Evolutionary conservation across 2,329 filamentous ascomycete species (phyloP), one percentile per base, ranked within the genome.

Genomic region (Colletotrichum costaricense): DNA sequence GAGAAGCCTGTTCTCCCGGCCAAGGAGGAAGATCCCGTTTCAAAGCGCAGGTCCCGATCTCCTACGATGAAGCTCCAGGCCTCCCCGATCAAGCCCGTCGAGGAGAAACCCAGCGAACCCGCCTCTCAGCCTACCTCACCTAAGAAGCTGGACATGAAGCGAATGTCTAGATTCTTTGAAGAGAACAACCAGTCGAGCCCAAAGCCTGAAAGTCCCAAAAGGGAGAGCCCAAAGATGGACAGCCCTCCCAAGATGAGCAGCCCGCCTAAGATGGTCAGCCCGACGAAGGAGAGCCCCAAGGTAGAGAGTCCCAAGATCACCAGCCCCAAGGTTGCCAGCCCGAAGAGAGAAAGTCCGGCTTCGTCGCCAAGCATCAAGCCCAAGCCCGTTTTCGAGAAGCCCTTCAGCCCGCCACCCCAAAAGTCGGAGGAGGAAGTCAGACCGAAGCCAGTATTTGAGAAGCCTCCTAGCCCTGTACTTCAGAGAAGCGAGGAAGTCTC

Each of bases 111-210:
- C 3, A 78, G 80, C 24, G 82, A 82, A 33, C 74, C 78, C 1
- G 76, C 74, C 16, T 82, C 86, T 1, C 85, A 86, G 72, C 83
- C 88, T 4, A 52, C 67, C 19, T 90, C 90, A 19, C 90, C 91
- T 1, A 86, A 84, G 71, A 91, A 92, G 76, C 81, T 92, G 24
- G 86, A 91, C 76, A 80, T 87, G 79, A 92, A 89, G 79, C 85
- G 89, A 67, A 87, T 91, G 81, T 92, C 90, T 2, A 85, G 81
- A 67, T 92, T 92, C 76, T 76, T 91, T 16, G 88, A 88, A 69
- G 86, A 88, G 55, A 77, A 82, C 26, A 77, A 73, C n/a, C 78
- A 79, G 52, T 57, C 76, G 11, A 79, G 69, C 19, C 77, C 77
- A 14, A 68, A 70, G 54, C n/a, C 72, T 2, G 72, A 75, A 33